Percentiles rank a stretch among this genome's conserved stretches.
phyloP scores from a whole-genome alignment of 192 early-diverging fungal genomes.

The Mortierella alpina region DNA sequence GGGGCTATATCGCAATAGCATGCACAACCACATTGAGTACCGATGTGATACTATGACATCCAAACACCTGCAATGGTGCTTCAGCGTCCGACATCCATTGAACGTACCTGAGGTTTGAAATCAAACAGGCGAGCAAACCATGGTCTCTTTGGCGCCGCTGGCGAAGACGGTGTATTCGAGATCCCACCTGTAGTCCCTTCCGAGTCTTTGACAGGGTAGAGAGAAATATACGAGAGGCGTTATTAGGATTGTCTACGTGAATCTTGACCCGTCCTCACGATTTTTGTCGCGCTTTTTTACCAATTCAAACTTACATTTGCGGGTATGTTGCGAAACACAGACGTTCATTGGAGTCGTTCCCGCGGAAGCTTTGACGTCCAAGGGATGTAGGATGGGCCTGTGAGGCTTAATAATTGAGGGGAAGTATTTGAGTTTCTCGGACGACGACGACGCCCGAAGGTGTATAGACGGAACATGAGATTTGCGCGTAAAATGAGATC shows the following conservation, averaged over 20 bases:
- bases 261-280: too few relatives aligned
- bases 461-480: background rate
- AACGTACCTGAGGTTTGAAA: conserved; percentile 44
- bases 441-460: background rate
- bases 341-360: conserved; percentile 19
- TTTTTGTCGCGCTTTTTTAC: background rate
- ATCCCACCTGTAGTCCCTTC: conserved; percentile 16
- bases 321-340: conserved; percentile 16
- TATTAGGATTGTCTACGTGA: too few relatives aligned
- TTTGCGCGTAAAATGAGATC: background rate
- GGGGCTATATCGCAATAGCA: conserved; percentile 9
- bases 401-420: background rate
- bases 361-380: conserved; percentile 34
- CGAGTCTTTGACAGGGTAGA: conserved; percentile 6
- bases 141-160: conserved; percentile 14
- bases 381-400: conserved; percentile 23
- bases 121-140: conserved; percentile 50
- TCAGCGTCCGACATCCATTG: background rate
- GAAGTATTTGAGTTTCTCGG: conserved; percentile 11
- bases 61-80: background rate
- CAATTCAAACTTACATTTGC: conserved; percentile 25
- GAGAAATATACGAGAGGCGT: background rate
- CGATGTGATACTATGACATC: background rate
- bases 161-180: conserved; percentile 5
- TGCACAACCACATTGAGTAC: background rate